These are phyloP conservation scores for Mallotus repandus DNA, from an alignment of 441 rosid species.

Conservation along the genomic window DNA sequence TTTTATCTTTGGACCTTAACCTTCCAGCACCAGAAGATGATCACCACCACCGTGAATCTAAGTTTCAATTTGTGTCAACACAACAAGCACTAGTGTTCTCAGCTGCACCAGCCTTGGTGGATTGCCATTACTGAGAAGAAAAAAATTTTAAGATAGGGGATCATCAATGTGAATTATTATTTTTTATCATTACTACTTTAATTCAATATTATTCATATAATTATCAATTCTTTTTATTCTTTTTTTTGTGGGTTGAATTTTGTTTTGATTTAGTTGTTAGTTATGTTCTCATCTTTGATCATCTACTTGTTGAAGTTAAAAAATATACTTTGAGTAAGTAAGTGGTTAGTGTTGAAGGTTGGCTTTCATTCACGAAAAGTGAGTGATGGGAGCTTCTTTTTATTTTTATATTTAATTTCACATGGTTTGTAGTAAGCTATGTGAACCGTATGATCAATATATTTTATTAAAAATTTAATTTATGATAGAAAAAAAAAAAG, in stretches of 20 bases:
- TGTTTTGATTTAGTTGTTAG: not conserved
- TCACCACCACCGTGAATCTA: constrained; percentile 39
- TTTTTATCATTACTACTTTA: constrained; percentile 15
- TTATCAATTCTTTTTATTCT: constrained; percentile 30
- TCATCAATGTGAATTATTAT: constrained; percentile 42
- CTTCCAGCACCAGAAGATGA: constrained; percentile 94
- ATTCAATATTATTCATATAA: constrained; percentile 20
- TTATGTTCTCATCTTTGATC: constrained; percentile 22
- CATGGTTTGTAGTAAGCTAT: too few relatives aligned
- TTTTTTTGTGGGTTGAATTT: not conserved
- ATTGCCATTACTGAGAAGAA: constrained; percentile 63
- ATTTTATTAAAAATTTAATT: too few relatives aligned
- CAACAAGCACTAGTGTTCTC: constrained; percentile 49
- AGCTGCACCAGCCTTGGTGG: constrained; percentile 70
- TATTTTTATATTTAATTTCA: not conserved
- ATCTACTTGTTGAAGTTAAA: constrained; percentile 55
- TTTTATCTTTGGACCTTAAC: constrained; percentile 75
- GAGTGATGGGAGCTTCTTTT: constrained; percentile 53
- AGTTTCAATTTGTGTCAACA: constrained; percentile 50
- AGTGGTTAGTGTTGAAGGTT: constrained; percentile 72
- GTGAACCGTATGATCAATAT: too few relatives aligned
- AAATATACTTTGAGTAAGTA: constrained; percentile 62
- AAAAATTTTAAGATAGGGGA: not conserved
- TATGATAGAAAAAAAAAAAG: too few relatives aligned
- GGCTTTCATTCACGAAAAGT: constrained; percentile 93